phyloP scores from a whole-genome alignment of 1,139 yeast genomes.

The Yamadazyma aaseri region DNA sequence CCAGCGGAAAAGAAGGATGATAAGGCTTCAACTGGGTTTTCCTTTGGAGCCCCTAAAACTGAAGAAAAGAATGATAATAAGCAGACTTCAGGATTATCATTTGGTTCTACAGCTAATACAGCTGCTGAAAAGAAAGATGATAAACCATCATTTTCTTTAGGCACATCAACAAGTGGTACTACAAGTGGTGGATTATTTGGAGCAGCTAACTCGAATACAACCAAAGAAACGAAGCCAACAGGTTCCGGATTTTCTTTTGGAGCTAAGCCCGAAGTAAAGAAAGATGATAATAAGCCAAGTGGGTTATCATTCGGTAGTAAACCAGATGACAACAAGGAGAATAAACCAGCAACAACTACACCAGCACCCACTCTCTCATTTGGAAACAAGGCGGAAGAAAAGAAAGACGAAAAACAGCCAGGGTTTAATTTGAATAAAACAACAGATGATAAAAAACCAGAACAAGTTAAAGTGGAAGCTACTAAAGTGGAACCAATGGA shows the following conservation, averaged over 20 bases:
- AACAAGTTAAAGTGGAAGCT: slow-evolving; percentile 53
- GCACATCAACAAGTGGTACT: too few relatives aligned
- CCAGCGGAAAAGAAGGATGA: slow-evolving; percentile 20
- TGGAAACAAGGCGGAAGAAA: slow-evolving; percentile 21
- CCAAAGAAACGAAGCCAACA: slow-evolving; percentile 16
- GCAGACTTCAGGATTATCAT: slow-evolving; percentile 14
- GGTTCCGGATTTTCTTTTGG: slow-evolving; percentile 21
- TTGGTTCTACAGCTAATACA: slow-evolving; percentile 24
- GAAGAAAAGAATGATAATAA: slow-evolving; percentile 18
- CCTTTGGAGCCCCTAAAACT: slow-evolving; percentile 14
- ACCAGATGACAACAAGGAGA: slow-evolving; percentile 20
- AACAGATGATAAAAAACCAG: slow-evolving; percentile 24
- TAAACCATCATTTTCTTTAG: slow-evolving; percentile 13
- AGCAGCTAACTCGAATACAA: slow-evolving; percentile 21
- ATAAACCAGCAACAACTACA: slow-evolving; percentile 16
- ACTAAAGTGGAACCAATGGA: slow-evolving; percentile 60
- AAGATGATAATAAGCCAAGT: slow-evolving; percentile 17
- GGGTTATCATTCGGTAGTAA: slow-evolving; percentile 27
- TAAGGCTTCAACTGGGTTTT: slow-evolving; percentile 8
- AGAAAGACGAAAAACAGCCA: slow-evolving; percentile 20
- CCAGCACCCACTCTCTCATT: slow-evolving; percentile 22
- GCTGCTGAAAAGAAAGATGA: slow-evolving; percentile 22
- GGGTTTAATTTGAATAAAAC: slow-evolving; percentile 18
- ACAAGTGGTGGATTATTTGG: slow-evolving; percentile 26
- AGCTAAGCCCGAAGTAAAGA: slow-evolving; percentile 22